Evolutionary conservation across 192 early-diverging fungal species (phyloP).

Genomic region (Coemansia sp.): DNA sequence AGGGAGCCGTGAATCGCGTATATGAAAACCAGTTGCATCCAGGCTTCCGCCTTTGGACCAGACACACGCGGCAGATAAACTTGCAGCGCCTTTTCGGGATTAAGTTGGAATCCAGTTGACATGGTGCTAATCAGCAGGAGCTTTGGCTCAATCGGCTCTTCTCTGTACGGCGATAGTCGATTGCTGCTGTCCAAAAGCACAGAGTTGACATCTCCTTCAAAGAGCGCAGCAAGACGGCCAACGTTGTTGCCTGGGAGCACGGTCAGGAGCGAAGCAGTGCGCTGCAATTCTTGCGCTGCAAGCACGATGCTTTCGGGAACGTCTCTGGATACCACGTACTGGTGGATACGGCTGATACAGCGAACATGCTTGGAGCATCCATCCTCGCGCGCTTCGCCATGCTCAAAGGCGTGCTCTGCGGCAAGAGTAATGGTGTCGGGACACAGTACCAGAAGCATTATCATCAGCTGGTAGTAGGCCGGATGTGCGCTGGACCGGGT

Average conservation of each 20-base stretch:
- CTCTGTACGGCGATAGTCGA: slow-evolving; percentile 45
- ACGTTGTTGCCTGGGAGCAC: slow-evolving; percentile 49
- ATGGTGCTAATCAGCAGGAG: slow-evolving; percentile 71
- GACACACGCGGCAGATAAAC: slow-evolving; percentile 70
- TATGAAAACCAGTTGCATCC: slow-evolving; percentile 80
- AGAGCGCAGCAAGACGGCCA: slow-evolving; percentile 33
- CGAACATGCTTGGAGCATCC: slow-evolving; percentile 43
- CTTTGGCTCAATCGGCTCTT: slow-evolving; percentile 74
- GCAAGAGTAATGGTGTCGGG: slow-evolving; percentile 64
- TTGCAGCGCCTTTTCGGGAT: slow-evolving; percentile 72
- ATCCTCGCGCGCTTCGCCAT: slow-evolving; percentile 57
- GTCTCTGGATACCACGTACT: slow-evolving; percentile 37
- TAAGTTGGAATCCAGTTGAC: slow-evolving; percentile 74
- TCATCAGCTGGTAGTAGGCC: slow-evolving; percentile 85
- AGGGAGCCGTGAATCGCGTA: slow-evolving; percentile 61
- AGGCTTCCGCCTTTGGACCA: slow-evolving; percentile 65
- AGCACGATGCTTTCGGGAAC: slow-evolving; percentile 47
- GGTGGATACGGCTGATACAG: slow-evolving; percentile 41
- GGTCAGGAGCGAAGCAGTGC: slow-evolving; percentile 30
- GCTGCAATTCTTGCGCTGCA: slow-evolving; percentile 45
- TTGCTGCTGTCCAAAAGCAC: slow-evolving; percentile 51
- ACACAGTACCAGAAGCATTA: slow-evolving; percentile 80
- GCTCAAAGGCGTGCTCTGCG: slow-evolving; percentile 57
- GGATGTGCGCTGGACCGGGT: slow-evolving; percentile 62
- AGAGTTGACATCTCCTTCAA: slow-evolving; percentile 45